phyloP scores from a whole-genome alignment of 2,329 filamentous ascomycete species.

The Hypoxylon rubiginosum region DNA sequence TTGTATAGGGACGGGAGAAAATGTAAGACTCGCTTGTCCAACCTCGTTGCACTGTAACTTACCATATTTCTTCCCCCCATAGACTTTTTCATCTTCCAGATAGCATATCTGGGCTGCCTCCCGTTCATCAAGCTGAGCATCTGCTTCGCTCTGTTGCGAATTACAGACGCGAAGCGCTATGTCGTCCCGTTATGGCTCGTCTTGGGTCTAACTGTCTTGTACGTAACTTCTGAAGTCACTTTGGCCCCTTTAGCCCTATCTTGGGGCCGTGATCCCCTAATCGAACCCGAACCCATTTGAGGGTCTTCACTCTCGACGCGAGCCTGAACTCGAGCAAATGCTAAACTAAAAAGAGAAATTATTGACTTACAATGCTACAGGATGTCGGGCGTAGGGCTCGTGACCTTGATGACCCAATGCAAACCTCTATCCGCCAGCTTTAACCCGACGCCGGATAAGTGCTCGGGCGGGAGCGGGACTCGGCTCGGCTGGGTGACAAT shows the following conservation, averaged over 20 bases:
- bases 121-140: conserved; percentile 41
- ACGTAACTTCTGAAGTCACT: background rate
- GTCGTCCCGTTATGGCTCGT: conserved; percentile 37
- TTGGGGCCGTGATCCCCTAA: no score
- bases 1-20: conserved; percentile 14
- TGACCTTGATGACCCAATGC: conserved; percentile 28
- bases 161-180: conserved; percentile 34
- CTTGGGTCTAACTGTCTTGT: conserved; percentile 32
- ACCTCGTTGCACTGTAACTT: background rate
- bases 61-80: background rate
- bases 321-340: no score
- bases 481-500: conserved; percentile 11
- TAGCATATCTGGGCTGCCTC: conserved; percentile 28
- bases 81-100: conserved; percentile 35
- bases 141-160: conserved; percentile 39
- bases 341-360: no score
- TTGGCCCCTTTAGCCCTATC: no score
- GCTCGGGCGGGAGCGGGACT: conserved; percentile 3
- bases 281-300: background rate
- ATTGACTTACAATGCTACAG: background rate
- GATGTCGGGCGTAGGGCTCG: conserved; percentile 20
- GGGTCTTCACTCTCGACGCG: no score
- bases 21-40: conserved; percentile 20
- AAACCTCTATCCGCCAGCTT: conserved; percentile 36
- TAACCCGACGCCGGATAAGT: conserved; percentile 4